Conservation (phyloP, 75 land plant genomes). For the Pinus tabuliformis region DNA sequence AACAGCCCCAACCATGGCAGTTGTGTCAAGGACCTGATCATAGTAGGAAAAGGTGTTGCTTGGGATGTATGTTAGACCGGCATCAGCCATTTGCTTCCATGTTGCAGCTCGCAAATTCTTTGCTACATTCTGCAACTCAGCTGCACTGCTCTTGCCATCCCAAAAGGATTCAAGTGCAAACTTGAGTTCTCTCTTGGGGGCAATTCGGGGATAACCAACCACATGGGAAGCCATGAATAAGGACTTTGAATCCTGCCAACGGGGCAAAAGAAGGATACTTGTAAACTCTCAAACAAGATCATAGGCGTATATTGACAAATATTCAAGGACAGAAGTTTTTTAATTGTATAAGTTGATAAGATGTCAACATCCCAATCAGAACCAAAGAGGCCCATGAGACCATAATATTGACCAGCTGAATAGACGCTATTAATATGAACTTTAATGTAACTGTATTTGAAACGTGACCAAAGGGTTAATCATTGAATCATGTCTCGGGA, state of each 20-base stretch:
- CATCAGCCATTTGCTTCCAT: slow-evolving; percentile 74
- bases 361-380: too few relatives aligned
- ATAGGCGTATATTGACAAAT: too few relatives aligned
- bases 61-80: slow-evolving; percentile 66
- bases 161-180: slow-evolving; percentile 75
- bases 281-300: too few relatives aligned
- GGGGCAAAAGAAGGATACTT: background rate
- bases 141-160: slow-evolving; percentile 64
- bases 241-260: background rate
- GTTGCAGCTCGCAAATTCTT: slow-evolving; percentile 55
- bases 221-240: slow-evolving; percentile 60
- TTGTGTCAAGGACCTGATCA: slow-evolving; percentile 82
- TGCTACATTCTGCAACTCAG: slow-evolving; percentile 58
- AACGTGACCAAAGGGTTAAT: too few relatives aligned
- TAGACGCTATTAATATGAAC: too few relatives aligned
- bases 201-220: slow-evolving; percentile 77
- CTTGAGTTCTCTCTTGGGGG: slow-evolving; percentile 77
- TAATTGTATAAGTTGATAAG: too few relatives aligned
- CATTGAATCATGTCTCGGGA: too few relatives aligned
- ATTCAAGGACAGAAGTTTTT: too few relatives aligned
- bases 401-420: too few relatives aligned
- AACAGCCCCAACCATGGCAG: slow-evolving; percentile 85
- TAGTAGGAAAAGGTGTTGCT: slow-evolving; percentile 89
- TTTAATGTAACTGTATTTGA: too few relatives aligned
- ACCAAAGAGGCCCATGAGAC: too few relatives aligned